phyloP scores from a whole-genome alignment of 805 yeast genomes.

The Candida railenensis region DNA sequence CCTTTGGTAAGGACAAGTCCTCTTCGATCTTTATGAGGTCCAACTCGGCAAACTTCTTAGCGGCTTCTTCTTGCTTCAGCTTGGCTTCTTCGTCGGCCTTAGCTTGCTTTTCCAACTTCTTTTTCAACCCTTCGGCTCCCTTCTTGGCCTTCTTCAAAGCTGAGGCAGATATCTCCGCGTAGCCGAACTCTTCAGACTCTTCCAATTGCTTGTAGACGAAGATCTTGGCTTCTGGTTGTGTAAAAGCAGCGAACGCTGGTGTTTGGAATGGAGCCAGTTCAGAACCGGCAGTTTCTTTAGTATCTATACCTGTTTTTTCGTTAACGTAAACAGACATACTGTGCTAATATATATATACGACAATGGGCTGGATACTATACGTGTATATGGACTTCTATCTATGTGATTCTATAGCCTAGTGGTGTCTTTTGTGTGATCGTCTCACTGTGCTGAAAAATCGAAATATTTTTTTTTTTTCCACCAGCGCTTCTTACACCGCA shows the following conservation, averaged over 20 bases:
- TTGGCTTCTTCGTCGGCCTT: constrained; percentile 61
- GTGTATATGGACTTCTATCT: too few species aligned
- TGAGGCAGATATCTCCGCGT: constrained; percentile 78
- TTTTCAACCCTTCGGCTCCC: constrained; percentile 88
- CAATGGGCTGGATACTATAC: background rate
- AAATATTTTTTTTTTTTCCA: background rate
- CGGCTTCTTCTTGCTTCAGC: constrained; percentile 55
- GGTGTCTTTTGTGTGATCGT: background rate
- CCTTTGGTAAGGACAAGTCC: constrained; percentile 70
- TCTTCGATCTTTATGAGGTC: constrained; percentile 67
- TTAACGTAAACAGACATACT: constrained; percentile 60
- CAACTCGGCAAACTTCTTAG: constrained; percentile 74
- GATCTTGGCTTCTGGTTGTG: constrained; percentile 52
- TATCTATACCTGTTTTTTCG: constrained; percentile 72
- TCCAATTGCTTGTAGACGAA: constrained; percentile 61
- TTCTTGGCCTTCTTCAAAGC: constrained; percentile 96
- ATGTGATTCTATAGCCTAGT: background rate
- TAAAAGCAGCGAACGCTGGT: constrained; percentile 76
- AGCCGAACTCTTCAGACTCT: constrained; percentile 51
- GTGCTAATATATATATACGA: too few species aligned
- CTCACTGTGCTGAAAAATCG: background rate
- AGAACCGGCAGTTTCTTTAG: constrained; percentile 56
- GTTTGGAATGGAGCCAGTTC: constrained; percentile 72
- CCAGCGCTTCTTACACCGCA: too few species aligned
- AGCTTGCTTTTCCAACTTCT: constrained; percentile 70